phyloP scores from a whole-genome alignment of 2,329 filamentous ascomycete genomes.

The Orbilia blumenaviensis region DNA sequence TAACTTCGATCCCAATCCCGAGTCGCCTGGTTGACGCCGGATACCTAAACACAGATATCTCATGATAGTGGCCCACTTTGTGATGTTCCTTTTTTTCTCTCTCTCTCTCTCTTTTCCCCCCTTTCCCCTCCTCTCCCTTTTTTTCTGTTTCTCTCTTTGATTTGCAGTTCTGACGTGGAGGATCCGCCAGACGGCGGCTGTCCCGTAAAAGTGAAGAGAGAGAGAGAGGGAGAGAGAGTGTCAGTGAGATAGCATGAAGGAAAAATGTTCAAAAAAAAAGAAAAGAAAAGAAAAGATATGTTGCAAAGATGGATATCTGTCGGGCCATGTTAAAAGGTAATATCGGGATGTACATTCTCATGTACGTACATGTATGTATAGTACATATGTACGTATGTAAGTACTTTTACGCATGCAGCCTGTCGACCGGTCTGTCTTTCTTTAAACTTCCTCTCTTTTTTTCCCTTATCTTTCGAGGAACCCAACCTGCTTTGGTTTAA shows the following conservation, averaged over 20 bases:
- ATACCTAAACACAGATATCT: slow-evolving; percentile 1
- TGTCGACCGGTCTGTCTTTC: neutral
- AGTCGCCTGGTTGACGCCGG: slow-evolving; percentile 14
- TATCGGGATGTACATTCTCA: neutral
- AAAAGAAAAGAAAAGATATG: neutral
- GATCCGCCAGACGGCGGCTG: slow-evolving; percentile 11
- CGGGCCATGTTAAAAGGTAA: neutral
- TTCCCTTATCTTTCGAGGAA: slow-evolving; percentile 10
- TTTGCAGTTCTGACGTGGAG: neutral
- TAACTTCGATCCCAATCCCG: slow-evolving; percentile 23
- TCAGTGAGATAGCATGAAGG: too few species aligned
- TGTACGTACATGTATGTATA: neutral
- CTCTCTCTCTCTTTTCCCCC: neutral
- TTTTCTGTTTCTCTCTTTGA: neutral
- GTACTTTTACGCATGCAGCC: neutral
- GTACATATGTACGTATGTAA: neutral
- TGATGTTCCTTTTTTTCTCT: neutral
- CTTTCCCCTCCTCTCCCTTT: neutral
- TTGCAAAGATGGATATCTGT: neutral
- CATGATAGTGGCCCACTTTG: slow-evolving; percentile 14
- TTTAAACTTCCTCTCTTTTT: neutral
- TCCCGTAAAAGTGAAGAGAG: neutral
- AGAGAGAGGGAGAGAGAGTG: too few species aligned
- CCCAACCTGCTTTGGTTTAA: neutral
- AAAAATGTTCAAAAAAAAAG: neutral